A percentile compares a stretch with the other conserved stretches of the same genome.
phyloP scores from a whole-genome alignment of 2,329 filamentous ascomycete genomes.

The Microsporum audouinii region DNA sequence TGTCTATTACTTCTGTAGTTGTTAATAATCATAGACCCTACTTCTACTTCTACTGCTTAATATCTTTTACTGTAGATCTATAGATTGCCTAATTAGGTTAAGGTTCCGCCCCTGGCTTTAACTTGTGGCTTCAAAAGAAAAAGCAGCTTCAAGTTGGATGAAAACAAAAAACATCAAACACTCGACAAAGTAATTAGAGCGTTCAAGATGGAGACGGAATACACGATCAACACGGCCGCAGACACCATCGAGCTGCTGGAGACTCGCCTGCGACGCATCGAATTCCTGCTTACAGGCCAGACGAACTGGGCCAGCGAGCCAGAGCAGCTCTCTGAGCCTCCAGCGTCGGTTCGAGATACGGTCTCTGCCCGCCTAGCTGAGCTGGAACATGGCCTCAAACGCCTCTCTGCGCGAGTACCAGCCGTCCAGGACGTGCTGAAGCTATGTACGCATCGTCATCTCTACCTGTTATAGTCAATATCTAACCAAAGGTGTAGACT shows the following conservation, averaged over 20 bases:
- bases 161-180: background rate
- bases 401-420: slow-evolving; percentile 28
- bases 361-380: slow-evolving; percentile 29
- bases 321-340: slow-evolving; percentile 7
- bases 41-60: background rate
- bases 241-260: slow-evolving; percentile 36
- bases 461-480: slow-evolving; percentile 7
- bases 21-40: background rate
- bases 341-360: slow-evolving; percentile 19
- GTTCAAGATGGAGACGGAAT: background rate
- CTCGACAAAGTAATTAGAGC: background rate
- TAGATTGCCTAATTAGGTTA: background rate
- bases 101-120: background rate
- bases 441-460: slow-evolving; percentile 25
- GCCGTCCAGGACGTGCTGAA: slow-evolving; percentile 33
- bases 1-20: background rate
- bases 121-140: background rate
- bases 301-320: slow-evolving; percentile 32
- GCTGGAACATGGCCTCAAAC: slow-evolving; percentile 30
- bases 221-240: slow-evolving; percentile 21
- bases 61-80: background rate
- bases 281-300: slow-evolving; percentile 35
- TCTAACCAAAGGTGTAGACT: slow-evolving; percentile 20
- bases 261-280: slow-evolving; percentile 33
- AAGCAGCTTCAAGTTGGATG: background rate